phyloP scores from a whole-genome alignment of 441 rosid species.

The Mallotus japonicus region DNA sequence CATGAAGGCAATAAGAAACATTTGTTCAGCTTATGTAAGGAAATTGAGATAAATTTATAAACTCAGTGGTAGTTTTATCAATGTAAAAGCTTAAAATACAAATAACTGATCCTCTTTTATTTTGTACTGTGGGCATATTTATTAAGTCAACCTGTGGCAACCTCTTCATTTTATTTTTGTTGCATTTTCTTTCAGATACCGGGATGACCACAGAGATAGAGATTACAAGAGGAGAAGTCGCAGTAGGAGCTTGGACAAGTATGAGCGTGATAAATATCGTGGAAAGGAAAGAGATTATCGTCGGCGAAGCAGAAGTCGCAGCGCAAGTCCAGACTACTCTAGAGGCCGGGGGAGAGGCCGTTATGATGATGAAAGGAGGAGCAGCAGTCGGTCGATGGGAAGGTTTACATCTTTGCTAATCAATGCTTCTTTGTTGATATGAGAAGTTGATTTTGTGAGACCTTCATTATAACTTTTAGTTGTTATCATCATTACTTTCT shows the following conservation, averaged over 20 bases:
- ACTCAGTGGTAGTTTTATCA: background rate
- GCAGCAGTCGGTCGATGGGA: conserved; percentile 43
- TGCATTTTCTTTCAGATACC: conserved; percentile 29
- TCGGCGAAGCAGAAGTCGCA: conserved; percentile 52
- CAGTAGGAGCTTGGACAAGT: conserved; percentile 53
- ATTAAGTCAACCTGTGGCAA: background rate
- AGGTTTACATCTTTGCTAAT: conserved; percentile 30
- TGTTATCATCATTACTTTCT: background rate
- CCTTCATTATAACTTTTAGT: background rate
- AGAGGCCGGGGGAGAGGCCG: conserved; percentile 45
- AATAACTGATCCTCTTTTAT: background rate
- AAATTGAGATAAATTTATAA: background rate
- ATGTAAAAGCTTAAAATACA: background rate
- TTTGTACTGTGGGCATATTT: background rate
- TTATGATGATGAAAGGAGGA: conserved; percentile 46
- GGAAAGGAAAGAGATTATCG: conserved; percentile 48
- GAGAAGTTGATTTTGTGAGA: background rate
- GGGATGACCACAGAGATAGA: conserved; percentile 48
- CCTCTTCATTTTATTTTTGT: background rate
- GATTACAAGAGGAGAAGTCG: conserved; percentile 51
- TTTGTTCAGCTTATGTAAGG: background rate
- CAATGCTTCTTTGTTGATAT: background rate
- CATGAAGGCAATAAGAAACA: background rate
- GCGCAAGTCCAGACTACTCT: conserved; percentile 49
- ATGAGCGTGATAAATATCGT: conserved; percentile 49